phyloP scores from a whole-genome alignment of 225 moss, liverwort and hornwort species.

The Asterella californica region DNA sequence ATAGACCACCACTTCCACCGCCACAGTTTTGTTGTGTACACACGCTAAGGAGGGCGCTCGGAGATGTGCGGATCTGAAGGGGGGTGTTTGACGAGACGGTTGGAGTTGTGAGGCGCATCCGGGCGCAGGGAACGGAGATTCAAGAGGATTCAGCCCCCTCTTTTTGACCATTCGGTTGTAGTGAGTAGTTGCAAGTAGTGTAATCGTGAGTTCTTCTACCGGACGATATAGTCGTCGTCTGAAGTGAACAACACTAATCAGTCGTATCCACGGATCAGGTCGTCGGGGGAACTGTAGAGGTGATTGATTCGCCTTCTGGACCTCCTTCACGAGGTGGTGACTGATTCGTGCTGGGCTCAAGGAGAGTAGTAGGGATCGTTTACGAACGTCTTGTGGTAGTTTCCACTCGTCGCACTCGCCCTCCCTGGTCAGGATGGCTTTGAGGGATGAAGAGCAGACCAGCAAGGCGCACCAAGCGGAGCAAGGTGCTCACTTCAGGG shows the following conservation, averaged over 20 bases:
- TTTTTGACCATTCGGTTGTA: slow-evolving; percentile 26
- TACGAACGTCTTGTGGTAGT: neutral
- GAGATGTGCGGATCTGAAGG: slow-evolving; percentile 41
- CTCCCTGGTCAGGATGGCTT: slow-evolving; percentile 49
- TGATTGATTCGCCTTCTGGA: neutral
- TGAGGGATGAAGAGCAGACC: slow-evolving; percentile 53
- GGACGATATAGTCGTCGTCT: neutral
- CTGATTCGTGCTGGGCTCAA: neutral
- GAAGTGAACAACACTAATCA: neutral
- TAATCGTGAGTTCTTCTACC: slow-evolving; percentile 16
- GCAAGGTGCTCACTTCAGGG: slow-evolving; percentile 81
- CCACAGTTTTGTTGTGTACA: slow-evolving; percentile 17
- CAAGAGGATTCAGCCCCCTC: slow-evolving; percentile 24
- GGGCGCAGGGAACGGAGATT: slow-evolving; percentile 38
- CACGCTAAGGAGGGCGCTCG: slow-evolving; percentile 1
- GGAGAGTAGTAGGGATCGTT: neutral
- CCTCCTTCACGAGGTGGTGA: neutral
- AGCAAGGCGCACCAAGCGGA: slow-evolving; percentile 63
- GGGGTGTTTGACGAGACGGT: slow-evolving; percentile 35
- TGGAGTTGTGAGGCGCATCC: slow-evolving; percentile 29
- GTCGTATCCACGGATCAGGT: neutral
- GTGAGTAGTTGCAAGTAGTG: neutral
- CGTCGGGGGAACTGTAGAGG: neutral
- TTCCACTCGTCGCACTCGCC: neutral
- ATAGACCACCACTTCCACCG: neutral